Evolutionary conservation across 1,284 basidiomycete species (phyloP), one percentile per base, ranked within the genome.

Genomic region (Fomitopsis palustris): DNA sequence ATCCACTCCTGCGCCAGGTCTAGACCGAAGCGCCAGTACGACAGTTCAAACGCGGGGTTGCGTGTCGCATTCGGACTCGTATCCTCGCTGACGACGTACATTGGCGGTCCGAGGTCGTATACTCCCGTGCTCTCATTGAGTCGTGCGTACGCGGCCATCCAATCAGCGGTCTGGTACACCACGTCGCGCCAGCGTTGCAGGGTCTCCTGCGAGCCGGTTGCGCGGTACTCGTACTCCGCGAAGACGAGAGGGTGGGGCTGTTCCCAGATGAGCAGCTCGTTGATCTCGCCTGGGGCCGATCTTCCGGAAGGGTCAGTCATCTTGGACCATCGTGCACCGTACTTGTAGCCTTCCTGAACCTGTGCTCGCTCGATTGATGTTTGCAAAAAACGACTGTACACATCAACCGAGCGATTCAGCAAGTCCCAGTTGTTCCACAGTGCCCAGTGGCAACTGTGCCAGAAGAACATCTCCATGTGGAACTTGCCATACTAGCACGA

Each of bases 401-500:
- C 72, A 52, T 67, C 63, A 41, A 71, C 74, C 0, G 79, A 78
- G 43, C 79, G 77, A 23, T 72, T 61, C 25, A 85, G 77, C 37
- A 85, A 70, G 58, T 82, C 79, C 80, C 79, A 82, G 68, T 84
- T 82, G 62, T 78, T 78, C 84, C 84, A 86, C 10, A 85, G 75
- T 1, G 81, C 81, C 83, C 83, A 85, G 66, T 86, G 84, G 8
- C 75, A 77, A 55, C 74, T 72, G 65, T 86, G 84, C 84, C 83
- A 86, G 67, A 81, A 85, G 65, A 77, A 80, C 82, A 83, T 81
- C 65, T 86, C 84, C 78, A 84, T 79, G 64, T 85, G 83, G 70
- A 84, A 84, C 70, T 84, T 85, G 53, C 78, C 77, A 60, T 78
- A 78, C 77, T 78, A 56, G 39, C 12, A 4, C 14, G n/a, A 3